Conservation (phyloP, 2,329 filamentous ascomycete genomes). For the Neophaeococcomyces aloes region DNA sequence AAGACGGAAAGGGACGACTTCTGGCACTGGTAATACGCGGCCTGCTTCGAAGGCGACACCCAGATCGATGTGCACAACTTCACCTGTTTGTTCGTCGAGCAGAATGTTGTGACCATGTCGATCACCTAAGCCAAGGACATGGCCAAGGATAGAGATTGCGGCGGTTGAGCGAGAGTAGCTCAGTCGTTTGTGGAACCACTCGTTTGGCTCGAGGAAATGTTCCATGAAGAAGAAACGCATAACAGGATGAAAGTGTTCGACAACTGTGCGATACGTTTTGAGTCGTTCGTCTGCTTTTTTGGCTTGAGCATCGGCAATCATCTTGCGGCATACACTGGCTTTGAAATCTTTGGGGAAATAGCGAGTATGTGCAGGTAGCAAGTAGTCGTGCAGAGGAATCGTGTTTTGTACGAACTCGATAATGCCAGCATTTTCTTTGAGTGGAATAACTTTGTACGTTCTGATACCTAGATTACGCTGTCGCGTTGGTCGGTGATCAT, state of each 20-base stretch:
- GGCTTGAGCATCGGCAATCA: conserved; percentile 63
- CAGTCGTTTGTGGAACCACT: conserved; percentile 83
- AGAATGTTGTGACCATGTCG: conserved; percentile 95
- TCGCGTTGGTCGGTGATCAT: conserved; percentile 73
- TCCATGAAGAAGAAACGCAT: conserved; percentile 98
- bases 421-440: conserved; percentile 74
- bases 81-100: conserved; percentile 76
- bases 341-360: conserved; percentile 82
- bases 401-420: conserved; percentile 97
- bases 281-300: conserved; percentile 61
- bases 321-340: conserved; percentile 62
- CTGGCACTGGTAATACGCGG: conserved; percentile 85
- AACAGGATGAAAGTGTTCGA: conserved; percentile 76
- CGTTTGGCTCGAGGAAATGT: conserved; percentile 81
- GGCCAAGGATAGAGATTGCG: conserved; percentile 87
- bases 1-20: conserved; percentile 88
- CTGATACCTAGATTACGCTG: conserved; percentile 82
- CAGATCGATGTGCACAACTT: conserved; percentile 93
- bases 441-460: conserved; percentile 91
- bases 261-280: conserved; percentile 64
- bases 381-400: conserved; percentile 78
- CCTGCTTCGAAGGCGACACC: conserved; percentile 96
- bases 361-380: conserved; percentile 78
- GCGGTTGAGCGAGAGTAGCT: conserved; percentile 91
- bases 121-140: conserved; percentile 86